These are phyloP conservation scores for Ustilago vetiveriae DNA, from an alignment of 1,284 basidiomycete species.

Conservation along the genomic window DNA sequence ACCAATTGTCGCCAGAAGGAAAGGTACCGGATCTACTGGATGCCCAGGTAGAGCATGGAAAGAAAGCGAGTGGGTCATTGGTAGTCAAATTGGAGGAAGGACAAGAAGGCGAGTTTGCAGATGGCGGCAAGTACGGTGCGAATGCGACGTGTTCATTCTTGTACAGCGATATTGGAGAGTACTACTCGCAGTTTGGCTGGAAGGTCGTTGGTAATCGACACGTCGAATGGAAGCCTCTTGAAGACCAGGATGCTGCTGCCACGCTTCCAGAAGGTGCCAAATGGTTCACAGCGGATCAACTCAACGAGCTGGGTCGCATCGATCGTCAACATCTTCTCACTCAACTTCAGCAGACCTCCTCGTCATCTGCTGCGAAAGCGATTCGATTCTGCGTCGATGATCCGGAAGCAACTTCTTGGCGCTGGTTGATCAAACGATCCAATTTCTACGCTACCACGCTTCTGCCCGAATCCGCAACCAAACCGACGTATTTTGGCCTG, in stretches of 20 bases:
- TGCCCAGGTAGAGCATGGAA: too few species aligned
- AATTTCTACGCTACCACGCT: conserved; percentile 34
- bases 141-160: conserved; percentile 72
- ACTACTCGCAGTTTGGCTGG: conserved; percentile 71
- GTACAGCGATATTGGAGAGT: conserved; percentile 75
- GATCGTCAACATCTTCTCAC: conserved; percentile 31
- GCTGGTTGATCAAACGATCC: conserved; percentile 41
- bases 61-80: too few species aligned
- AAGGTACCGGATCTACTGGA: conserved; percentile 4
- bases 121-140: conserved; percentile 51
- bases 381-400: conserved; percentile 42
- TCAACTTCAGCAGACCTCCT: conserved; percentile 1
- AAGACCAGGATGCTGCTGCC: background rate
- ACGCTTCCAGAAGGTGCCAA: conserved; percentile 7
- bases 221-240: conserved; percentile 34
- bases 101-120: background rate
- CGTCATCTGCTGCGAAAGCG: background rate
- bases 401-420: conserved; percentile 39
- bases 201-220: conserved; percentile 30
- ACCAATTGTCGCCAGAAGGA: conserved; percentile 66
- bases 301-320: conserved; percentile 17
- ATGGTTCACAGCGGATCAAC: conserved; percentile 21
- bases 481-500: conserved; percentile 21
- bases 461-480: conserved; percentile 16
- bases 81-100: background rate